Conservation (phyloP, 495 filamentous ascomycete species). For the Cladorrhinum samala region DNA sequence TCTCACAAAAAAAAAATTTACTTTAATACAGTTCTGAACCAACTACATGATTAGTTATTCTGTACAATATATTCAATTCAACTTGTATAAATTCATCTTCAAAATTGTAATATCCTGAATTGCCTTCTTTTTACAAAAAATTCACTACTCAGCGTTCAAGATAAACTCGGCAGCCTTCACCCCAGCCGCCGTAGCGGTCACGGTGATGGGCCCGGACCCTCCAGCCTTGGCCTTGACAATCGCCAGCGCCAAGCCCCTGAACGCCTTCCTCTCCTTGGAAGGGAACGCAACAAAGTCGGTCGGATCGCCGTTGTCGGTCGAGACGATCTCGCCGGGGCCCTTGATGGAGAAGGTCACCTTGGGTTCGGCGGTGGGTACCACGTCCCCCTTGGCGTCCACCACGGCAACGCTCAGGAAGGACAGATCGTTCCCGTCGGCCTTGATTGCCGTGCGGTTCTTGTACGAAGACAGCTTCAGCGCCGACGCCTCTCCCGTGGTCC, state of each 20-base stretch:
- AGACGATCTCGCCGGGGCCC: conserved; percentile 36
- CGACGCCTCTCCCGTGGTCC: conserved; percentile 29
- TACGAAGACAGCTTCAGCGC: conserved; percentile 27
- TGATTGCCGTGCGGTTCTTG: conserved; percentile 30
- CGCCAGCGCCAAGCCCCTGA: conserved; percentile 37
- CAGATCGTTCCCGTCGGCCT: conserved; percentile 36
- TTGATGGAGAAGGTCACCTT: conserved; percentile 37
- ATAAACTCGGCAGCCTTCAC: conserved; percentile 22
- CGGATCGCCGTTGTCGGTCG: conserved; percentile 45
- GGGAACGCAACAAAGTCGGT: conserved; percentile 40
- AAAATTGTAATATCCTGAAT: no score
- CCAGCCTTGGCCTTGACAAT: conserved; percentile 33
- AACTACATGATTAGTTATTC: no score
- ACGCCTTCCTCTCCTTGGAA: conserved; percentile 37
- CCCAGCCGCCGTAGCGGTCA: conserved; percentile 30
- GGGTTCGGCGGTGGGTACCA: conserved; percentile 25
- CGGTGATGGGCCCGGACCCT: conserved; percentile 25
- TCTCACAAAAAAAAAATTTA: no score
- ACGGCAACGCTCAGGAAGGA: conserved; percentile 39
- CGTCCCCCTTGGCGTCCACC: conserved; percentile 25
- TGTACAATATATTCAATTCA: no score
- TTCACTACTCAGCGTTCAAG: not conserved
- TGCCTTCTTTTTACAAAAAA: no score
- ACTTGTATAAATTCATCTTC: no score
- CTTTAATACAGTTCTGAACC: no score